Base-by-base conservation (phyloP, 1,284 basidiomycete genomes). In the Cryptococcus depauperatus region DNA sequence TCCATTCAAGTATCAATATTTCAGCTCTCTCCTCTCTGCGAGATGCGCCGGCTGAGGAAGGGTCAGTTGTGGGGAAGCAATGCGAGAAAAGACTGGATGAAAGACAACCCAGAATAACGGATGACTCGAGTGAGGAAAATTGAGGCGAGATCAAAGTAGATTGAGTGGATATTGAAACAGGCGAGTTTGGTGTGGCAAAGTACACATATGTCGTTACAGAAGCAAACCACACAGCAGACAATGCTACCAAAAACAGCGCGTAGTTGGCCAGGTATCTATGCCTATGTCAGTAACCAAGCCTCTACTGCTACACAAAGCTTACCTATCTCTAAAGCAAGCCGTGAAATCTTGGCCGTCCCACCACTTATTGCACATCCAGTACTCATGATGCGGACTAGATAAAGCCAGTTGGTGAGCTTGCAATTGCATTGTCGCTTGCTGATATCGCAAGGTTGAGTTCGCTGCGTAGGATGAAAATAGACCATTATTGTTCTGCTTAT, bases 331-430 rank as follows among this genome's bases (percentile, higher is more conserved):
- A 42, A 69, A 70, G 50, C 70, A 73, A 7, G 51, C 53, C 2
- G 64, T 64, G 42, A 73, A 73, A 52, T 73, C 71, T 3, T 61
- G 46, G n/a, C 72, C 72, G 48, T 74, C 63, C 71, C 71, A 74
- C 4, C 68, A 30, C 10, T 30, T 34, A 7, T 54, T 33, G 41
- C 58, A 61, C 9, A 42, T 41, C 38, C 37, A 39, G 38, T n/a
- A n/a, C n/a, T n/a, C n/a, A n/a, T n/a, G n/a, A n/a, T n/a, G n/a
- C n/a, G n/a, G n/a, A n/a, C n/a, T n/a, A n/a, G n/a, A n/a, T n/a
- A n/a, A n/a, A n/a, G n/a, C n/a, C n/a, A n/a, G n/a, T n/a, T n/a
- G n/a, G n/a, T n/a, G n/a, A n/a, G n/a, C n/a, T n/a, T n/a, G n/a
- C n/a, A n/a, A n/a, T n/a, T n/a, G n/a, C n/a, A n/a, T n/a, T n/a